phyloP scores from a whole-genome alignment of 1,284 basidiomycete species.

The Waitea zeae region DNA sequence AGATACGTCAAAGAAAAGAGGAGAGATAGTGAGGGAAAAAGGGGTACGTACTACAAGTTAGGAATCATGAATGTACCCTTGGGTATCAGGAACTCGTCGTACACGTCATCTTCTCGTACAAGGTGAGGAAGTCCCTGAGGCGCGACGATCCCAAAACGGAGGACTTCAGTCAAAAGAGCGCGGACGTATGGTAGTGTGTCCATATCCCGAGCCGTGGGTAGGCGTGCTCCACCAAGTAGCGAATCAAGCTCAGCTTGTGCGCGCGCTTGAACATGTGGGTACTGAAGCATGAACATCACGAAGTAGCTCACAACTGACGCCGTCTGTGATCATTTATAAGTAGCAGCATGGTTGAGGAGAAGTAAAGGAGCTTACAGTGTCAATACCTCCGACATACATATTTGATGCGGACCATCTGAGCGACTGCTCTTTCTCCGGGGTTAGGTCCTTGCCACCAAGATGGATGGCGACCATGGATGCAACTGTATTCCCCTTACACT shows the following conservation, averaged over 20 bases:
- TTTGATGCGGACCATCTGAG: no score
- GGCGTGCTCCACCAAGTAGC: constrained; percentile 14
- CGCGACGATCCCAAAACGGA: constrained; percentile 4
- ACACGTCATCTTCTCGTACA: constrained; percentile 2
- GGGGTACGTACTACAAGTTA: constrained; percentile 3
- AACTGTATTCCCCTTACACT: no score
- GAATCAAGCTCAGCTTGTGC: constrained; percentile 21
- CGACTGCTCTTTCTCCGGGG: no score
- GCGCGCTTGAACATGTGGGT: constrained; percentile 17
- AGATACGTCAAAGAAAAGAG: no score
- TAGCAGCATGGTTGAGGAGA: no score
- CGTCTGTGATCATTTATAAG: no score
- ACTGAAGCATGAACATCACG: constrained; percentile 16
- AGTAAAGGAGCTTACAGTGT: no score
- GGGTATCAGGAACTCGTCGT: constrained; percentile 1
- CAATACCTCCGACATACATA: no score
- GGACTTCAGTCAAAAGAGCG: constrained; percentile 18
- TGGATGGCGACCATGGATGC: no score
- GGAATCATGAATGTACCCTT: constrained; percentile 3
- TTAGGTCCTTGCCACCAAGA: no score
- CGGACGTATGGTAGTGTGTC: constrained; percentile 18
- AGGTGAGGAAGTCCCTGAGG: constrained; percentile 3
- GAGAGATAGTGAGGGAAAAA: no score
- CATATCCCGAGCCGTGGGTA: constrained; percentile 18
- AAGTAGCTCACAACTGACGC: constrained; percentile 13